Evolutionary conservation across 2,329 filamentous ascomycete genomes (phyloP).

Genomic region (Talaromyces sp.): DNA sequence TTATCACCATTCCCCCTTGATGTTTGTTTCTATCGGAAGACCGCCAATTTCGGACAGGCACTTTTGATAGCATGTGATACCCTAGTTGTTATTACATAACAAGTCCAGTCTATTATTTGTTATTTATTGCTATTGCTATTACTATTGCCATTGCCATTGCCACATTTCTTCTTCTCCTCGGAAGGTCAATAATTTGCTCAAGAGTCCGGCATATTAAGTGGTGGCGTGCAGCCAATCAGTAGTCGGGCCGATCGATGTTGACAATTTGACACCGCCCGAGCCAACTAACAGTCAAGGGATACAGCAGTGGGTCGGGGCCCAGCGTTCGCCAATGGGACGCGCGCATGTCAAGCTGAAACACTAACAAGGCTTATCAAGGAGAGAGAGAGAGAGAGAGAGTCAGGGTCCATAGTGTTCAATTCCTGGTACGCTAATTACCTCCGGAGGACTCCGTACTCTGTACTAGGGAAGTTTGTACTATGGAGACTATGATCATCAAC

Average conservation of each 20-base stretch:
- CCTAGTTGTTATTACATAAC: conserved; percentile 1
- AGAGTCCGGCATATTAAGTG: not conserved
- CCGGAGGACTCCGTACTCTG: too few relatives aligned
- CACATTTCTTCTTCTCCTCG: not conserved
- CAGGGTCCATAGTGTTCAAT: not conserved
- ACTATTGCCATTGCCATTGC: not conserved
- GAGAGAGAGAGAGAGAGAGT: not conserved
- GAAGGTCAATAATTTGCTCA: not conserved
- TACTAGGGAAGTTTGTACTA: too few relatives aligned
- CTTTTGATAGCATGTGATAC: not conserved
- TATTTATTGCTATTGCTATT: not conserved
- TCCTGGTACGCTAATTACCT: too few relatives aligned
- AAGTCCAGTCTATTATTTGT: not conserved
- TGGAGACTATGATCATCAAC: not conserved
- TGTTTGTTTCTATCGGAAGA: not conserved
- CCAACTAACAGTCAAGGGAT: not conserved
- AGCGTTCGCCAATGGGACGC: not conserved
- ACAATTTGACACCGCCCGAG: not conserved
- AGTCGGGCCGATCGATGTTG: not conserved
- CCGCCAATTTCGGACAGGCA: not conserved
- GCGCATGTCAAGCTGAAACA: not conserved
- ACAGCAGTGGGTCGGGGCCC: not conserved
- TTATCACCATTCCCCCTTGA: not conserved
- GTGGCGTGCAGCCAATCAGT: not conserved
- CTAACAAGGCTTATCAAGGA: not conserved